Evolutionary conservation across 148 eudicot species (phyloP), one percentile per base, ranked within the genome.

Genomic region (Vaccinium macrocarpon): DNA sequence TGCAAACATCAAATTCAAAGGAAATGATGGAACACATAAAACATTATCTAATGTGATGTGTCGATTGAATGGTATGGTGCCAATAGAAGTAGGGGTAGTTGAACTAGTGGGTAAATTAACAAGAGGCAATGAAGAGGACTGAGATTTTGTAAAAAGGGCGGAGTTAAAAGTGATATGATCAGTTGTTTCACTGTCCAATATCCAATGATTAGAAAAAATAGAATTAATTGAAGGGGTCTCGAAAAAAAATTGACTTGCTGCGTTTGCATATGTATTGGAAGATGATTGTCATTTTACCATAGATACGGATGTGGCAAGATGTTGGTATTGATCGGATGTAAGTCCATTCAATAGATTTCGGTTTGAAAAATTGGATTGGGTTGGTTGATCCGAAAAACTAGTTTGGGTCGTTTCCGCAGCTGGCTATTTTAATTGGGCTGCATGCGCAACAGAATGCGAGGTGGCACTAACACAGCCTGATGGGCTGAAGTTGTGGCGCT

Each of bases 241-340:
- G 42, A 57, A 18, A 57, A 21, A 57, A 57, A 1, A 6, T 8
- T 7, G n/a, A 57, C 62, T 8, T 77, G 16, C 32, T 2, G 49
- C 71, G 32, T 73, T 52, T 38, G 32, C 71, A 70, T 70, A 72
- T 5, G 84, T 52, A 72, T 72, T 53, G 32, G 38, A 19, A 72
- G n/a, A 52, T 29, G 14, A 82, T 51, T 13, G 76, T 15, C 49
- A 53, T 70, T 82, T 82, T 8, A 82, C 42, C 78, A 72, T 68
- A 57, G 70, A 79, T 12, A 79, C 5, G 68, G 68, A 70, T 23
- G 32, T 25, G 2, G 27, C 23, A 19, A 79, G 11, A 4, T 79
- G 70, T 1, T 57, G 25, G 23, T 62, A 25, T 53, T 82, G 78
- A 4, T 82, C 48, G 53, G 84, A 18, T 18, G 76, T 62, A 52